phyloP scores from a whole-genome alignment of 306 rosid species.

The Hippophae gyantsensis region DNA sequence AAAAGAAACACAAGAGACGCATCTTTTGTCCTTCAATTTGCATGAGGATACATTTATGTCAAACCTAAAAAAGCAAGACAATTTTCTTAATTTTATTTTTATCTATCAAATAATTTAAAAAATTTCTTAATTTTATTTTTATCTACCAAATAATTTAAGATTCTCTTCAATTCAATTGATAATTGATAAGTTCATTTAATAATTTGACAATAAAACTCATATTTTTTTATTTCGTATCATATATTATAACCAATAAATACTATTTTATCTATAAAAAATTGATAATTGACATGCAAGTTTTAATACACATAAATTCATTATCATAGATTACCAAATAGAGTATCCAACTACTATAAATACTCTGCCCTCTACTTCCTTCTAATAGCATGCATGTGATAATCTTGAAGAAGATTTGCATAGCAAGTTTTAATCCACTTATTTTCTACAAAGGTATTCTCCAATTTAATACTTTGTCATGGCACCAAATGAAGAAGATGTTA shows the following conservation, averaged over 20 bases:
- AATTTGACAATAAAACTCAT: too few relatives aligned
- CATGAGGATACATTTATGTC: conserved; percentile 12
- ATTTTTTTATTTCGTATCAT: too few relatives aligned
- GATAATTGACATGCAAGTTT: conserved; percentile 40
- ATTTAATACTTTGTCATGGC: conserved; percentile 34
- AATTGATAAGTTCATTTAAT: too few relatives aligned
- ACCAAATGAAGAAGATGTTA: conserved; percentile 58
- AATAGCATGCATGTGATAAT: background rate
- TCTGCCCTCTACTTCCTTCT: background rate
- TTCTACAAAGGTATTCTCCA: background rate
- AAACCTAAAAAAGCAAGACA: conserved; percentile 21
- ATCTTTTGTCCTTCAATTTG: too few relatives aligned
- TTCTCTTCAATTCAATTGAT: too few relatives aligned
- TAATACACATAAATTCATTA: conserved; percentile 35
- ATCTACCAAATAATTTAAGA: too few relatives aligned
- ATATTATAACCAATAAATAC: too few relatives aligned
- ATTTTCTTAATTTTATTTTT: too few relatives aligned
- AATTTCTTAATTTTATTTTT: too few relatives aligned
- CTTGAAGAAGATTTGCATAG: background rate
- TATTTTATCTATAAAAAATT: background rate
- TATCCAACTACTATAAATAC: conserved; percentile 42
- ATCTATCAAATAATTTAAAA: too few relatives aligned
- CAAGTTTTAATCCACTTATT: background rate
- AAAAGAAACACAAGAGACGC: too few relatives aligned
- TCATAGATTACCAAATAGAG: background rate